These are phyloP conservation scores for Pseudofabraea citricarpa DNA, from an alignment of 2,329 filamentous ascomycete genomes.

Conservation along the genomic window DNA sequence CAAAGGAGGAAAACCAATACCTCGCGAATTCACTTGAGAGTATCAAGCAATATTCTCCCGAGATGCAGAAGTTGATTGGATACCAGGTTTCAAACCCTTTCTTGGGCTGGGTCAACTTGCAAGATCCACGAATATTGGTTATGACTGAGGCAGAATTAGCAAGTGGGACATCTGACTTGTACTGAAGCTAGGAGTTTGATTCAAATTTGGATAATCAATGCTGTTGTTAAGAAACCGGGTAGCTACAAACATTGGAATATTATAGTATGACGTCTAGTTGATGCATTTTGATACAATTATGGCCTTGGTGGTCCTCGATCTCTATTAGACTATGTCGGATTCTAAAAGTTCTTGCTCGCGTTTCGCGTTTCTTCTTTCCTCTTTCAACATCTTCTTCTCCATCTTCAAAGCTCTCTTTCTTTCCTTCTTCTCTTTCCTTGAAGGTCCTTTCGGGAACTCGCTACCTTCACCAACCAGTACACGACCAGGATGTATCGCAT, in stretches of 20 bases:
- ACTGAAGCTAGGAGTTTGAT: no score
- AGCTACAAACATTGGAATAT: no score
- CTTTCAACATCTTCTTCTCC: slow-evolving; percentile 17
- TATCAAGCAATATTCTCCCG: slow-evolving; percentile 13
- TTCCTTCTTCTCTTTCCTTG: slow-evolving; percentile 39
- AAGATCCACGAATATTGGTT: slow-evolving; percentile 19
- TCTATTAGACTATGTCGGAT: no score
- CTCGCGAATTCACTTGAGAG: slow-evolving; percentile 19
- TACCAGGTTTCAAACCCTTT: slow-evolving; percentile 19
- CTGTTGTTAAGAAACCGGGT: no score
- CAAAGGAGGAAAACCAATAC: slow-evolving; percentile 23
- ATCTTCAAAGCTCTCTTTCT: slow-evolving; percentile 31
- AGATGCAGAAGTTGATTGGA: slow-evolving; percentile 20
- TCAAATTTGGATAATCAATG: no score
- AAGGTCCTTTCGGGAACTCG: slow-evolving; percentile 36
- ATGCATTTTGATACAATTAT: no score
- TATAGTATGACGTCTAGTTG: no score
- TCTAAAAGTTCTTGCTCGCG: slow-evolving; percentile 2
- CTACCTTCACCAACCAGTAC: slow-evolving; percentile 40
- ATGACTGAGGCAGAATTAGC: no score
- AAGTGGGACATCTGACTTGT: no score
- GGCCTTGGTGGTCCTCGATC: no score
- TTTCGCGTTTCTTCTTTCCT: slow-evolving; percentile 6
- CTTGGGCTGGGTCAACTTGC: slow-evolving; percentile 18
- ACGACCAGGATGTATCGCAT: slow-evolving; percentile 42